phyloP scores from a whole-genome alignment of 139 green algal genomes.

The Tetraselmis chui region DNA sequence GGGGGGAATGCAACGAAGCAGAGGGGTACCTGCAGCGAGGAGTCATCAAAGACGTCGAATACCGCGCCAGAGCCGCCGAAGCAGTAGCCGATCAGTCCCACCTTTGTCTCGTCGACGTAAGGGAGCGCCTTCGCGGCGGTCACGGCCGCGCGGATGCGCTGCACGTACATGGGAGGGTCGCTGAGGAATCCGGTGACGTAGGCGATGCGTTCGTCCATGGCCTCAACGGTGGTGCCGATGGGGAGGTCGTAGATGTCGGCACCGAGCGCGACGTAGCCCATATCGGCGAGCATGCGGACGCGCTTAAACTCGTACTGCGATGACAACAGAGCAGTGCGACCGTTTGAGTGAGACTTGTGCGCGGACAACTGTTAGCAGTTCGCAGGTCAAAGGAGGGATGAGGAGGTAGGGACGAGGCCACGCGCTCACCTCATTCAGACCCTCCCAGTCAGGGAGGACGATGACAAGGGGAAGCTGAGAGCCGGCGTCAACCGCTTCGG shows the following conservation, averaged over 20 bases:
- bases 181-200: not conserved
- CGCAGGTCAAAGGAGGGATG: no score
- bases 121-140: not conserved
- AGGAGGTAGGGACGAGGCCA: no score
- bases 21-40: not conserved
- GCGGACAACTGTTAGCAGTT: no score
- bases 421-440: not conserved
- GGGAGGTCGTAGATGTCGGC: not conserved
- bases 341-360: no score
- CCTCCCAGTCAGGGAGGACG: not conserved
- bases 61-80: not conserved
- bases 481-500: not conserved
- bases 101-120: not conserved
- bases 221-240: not conserved
- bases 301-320: not conserved
- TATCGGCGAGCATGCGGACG: not conserved
- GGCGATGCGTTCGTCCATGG: not conserved
- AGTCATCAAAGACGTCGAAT: not conserved
- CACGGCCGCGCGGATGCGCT: not conserved
- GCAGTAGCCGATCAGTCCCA: not conserved
- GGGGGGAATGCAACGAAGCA: no score
- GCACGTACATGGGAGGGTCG: not conserved
- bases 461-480: not conserved
- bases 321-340: no score
- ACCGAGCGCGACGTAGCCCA: not conserved